Evolutionary conservation across 2,329 filamentous ascomycete species (phyloP).

Genomic region (Alternaria postmessia): DNA sequence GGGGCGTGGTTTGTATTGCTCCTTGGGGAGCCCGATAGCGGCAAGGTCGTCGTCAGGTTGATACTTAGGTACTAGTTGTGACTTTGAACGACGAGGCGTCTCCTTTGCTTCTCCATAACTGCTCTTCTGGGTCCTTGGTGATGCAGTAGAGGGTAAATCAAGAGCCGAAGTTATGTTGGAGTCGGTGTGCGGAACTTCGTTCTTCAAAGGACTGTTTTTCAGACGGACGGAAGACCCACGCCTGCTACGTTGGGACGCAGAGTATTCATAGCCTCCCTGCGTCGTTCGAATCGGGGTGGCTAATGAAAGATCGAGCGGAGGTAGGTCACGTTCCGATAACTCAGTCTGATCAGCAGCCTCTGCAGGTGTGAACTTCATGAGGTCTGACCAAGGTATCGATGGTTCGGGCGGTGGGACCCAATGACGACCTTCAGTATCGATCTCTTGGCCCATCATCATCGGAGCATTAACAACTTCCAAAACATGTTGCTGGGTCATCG

Average conservation of each 20-base stretch:
- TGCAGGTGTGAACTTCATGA: conserved; percentile 35
- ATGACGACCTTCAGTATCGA: conserved; percentile 17
- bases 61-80: neutral
- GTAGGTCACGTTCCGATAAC: conserved; percentile 14
- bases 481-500: conserved; percentile 52
- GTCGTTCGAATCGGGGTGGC: neutral
- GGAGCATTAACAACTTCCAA: conserved; percentile 46
- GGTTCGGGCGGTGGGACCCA: conserved; percentile 36
- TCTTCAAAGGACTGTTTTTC: conserved; percentile 12
- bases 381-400: conserved; percentile 50
- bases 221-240: conserved; percentile 10
- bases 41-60: conserved; percentile 38
- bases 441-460: conserved; percentile 34
- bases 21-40: conserved; percentile 36
- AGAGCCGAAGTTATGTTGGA: too few species aligned
- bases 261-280: neutral
- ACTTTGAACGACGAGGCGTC: conserved; percentile 13
- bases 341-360: conserved; percentile 20
- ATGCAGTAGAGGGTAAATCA: neutral
- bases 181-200: conserved; percentile 1
- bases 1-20: conserved; percentile 48
- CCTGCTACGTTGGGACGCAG: conserved; percentile 16
- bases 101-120: neutral
- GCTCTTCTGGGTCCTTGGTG: neutral
- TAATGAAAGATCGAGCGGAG: neutral